Base-by-base conservation (phyloP, 2,329 filamentous ascomycete genomes). In the Mariannaea sp. region DNA sequence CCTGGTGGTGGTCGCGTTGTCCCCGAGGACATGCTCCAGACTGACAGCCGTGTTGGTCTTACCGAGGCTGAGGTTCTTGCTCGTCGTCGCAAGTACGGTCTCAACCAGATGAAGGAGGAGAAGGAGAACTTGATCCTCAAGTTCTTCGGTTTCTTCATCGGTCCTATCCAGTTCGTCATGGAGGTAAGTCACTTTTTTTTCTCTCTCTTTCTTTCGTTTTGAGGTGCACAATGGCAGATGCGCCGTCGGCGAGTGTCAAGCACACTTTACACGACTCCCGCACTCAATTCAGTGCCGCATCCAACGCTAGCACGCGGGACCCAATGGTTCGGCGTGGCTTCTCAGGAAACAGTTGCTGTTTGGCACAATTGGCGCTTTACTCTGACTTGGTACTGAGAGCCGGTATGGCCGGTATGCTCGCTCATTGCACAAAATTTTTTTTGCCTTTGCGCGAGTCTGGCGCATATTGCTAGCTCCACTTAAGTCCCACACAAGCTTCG, bases 141-240 rank as follows among this genome's bases (percentile, higher is more conserved):
- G 79, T 95, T 96, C 74, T 74, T 85, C 67, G 80, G 82, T 65
- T 94, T 89, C 78, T 95, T 95, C 73, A 79, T 94, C 50, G 92
- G 92, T 62, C 92, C 92, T 19, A 93, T 96, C 62, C 91, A 95
- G 72, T 93, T 93, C 74, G 91, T 96, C 71, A 96, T 96, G 91
- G 89, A 93, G 85, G 88, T 87, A 72, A 70, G 83, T 73, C 29
- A 14, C 32, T 24, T 26, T 47, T 39, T 22, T 51, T 30, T 20
- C 20, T 20, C 13, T n/a, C n/a, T n/a, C n/a, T n/a, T n/a, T n/a
- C n/a, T n/a, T n/a, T n/a, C n/a, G n/a, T n/a, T n/a, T n/a, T n/a
- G n/a, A n/a, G n/a, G n/a, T n/a, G n/a, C n/a, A n/a, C n/a, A n/a
- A n/a, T n/a, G n/a, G n/a, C n/a, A n/a, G n/a, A n/a, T n/a, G n/a